These are phyloP conservation scores for Ceratocystis destructans DNA, from an alignment of 2,329 filamentous ascomycete species.

Conservation along the genomic window DNA sequence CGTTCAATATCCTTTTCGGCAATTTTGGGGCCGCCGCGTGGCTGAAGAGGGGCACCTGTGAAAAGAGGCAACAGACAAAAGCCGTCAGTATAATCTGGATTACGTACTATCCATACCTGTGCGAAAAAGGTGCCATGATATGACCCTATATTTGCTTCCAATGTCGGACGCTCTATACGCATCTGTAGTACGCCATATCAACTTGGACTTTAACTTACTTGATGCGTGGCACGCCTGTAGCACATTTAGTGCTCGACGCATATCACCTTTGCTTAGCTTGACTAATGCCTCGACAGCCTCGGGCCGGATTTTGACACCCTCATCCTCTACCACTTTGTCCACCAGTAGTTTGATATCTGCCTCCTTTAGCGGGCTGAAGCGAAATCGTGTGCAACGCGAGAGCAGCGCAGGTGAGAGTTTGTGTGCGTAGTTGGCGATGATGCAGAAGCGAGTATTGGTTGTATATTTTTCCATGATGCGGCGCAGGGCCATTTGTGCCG, in stretches of 20 bases:
- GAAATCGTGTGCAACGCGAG: constrained; percentile 85
- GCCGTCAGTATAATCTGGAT: background rate
- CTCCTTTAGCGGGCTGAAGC: constrained; percentile 88
- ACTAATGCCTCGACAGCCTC: constrained; percentile 77
- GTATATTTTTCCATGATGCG: constrained; percentile 99
- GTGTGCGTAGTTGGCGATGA: constrained; percentile 98
- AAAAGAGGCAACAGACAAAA: background rate
- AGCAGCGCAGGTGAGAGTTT: constrained; percentile 88
- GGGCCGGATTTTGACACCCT: constrained; percentile 66
- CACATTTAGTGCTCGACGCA: constrained; percentile 88
- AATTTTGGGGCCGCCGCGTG: constrained; percentile 45
- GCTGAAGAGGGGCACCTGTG: constrained; percentile 52
- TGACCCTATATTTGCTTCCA: background rate
- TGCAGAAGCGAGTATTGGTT: constrained; percentile 91
- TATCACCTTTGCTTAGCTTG: constrained; percentile 81
- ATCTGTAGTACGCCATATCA: background rate
- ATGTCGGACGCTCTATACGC: background rate
- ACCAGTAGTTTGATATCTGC: constrained; percentile 72
- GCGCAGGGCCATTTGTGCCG: constrained; percentile 91
- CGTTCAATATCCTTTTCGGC: constrained; percentile 53
- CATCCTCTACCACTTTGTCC: constrained; percentile 78
- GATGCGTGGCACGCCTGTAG: constrained; percentile 93
- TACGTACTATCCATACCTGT: background rate
- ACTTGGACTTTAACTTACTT: constrained; percentile 38
- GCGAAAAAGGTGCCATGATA: background rate